Evolutionary conservation across 306 rosid genomes (phyloP), one percentile per base, ranked within the genome.

Genomic region (Lathyrus tuberosus): DNA sequence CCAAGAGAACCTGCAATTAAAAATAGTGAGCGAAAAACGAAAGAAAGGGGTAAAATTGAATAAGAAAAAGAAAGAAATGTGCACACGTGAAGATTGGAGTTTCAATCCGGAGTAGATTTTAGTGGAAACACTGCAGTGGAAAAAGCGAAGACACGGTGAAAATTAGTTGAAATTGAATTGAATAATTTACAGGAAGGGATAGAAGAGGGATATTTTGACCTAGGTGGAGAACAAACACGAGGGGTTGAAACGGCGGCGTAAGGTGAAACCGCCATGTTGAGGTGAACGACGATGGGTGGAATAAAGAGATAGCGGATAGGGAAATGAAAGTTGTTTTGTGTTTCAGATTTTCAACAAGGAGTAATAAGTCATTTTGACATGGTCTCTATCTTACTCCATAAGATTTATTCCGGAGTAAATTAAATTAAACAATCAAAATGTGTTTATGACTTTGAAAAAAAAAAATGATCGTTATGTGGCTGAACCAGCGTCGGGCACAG

Each of bases 81-180:
- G 42, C 75, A 20, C 24, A 85, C 97, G 59, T 42, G 81, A 16
- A 79, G 92, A 79, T 84, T 90, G 96, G 78, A 76, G 92, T 81
- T 84, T 94, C 70, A 94, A 62, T 48, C 96, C 96, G 4, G 97
- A 81, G 81, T 83, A 87, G 70, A 88, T 80, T 76, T 86, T 94
- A 14, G 90, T 75, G 17, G 79, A 62, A 61, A 68, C 69, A 72
- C 99, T 94, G 82, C 49, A 38, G 71, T 4, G 70, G 11, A 0
- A 58, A 59, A 49, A 59, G 13, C 48, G 1, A 60, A 42, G 4
- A 80, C 38, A 57, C 15, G 48, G 47, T 53, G 26, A 58, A n/a
- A 13, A 22, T 48, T 3, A 17, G 67, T 14, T 71, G 14, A 13
- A 4, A 17, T 11, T 54, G 49, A 38, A 58, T 20, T 62, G 11